Base-by-base conservation (phyloP, 23 red algal genomes). In the Cyanidium caldarium region DNA sequence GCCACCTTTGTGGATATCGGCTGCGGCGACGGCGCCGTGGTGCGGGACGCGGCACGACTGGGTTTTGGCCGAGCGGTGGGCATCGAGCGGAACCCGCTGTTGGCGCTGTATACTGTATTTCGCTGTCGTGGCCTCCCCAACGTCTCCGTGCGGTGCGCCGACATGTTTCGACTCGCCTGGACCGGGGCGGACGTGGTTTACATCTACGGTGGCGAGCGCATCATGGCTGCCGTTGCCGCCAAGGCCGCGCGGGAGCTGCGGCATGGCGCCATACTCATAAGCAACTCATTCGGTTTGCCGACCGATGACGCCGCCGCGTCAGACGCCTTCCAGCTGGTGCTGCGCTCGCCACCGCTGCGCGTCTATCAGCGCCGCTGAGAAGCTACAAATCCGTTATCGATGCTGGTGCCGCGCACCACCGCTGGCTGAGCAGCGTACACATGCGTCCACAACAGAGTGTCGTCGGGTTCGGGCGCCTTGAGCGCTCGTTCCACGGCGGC, bases 401-500 rank as follows among this genome's bases (percentile, higher is more conserved):
- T 61, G 23, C n/a, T 5, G 10, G 51, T 61, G 51, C 51, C 51
- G 3, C 51, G 51, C n/a, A 61, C 23, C 7, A 10, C 7, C 7
- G 51, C 21, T 28, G 23, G 10, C 31, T 61, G n/a, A 28, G 13
- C 31, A 10, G 51, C 31, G 21, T 61, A 61, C 51, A 61, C n/a
- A 28, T 61, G 51, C 21, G 19, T 61, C 51, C 51, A 61, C 51
- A 61, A 28, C 51, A 61, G 21, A 16, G 19, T 28, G 19, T 5
- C 10, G 10, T 16, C 13, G n/a, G 51, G 51, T 28, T 61, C 51
- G 51, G 51, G 51, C 3, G 51, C 51, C 7, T 61, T 25, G n/a
- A 61, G 51, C 10, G 51, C 51, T 25, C 51, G 19, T 61, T 87
- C 68, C 2, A 82, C 77, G 29, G 85, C 85, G 15, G 45, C 79